Conservation (phyloP, 140 eudicot species). For the Oenanthe javanica region DNA sequence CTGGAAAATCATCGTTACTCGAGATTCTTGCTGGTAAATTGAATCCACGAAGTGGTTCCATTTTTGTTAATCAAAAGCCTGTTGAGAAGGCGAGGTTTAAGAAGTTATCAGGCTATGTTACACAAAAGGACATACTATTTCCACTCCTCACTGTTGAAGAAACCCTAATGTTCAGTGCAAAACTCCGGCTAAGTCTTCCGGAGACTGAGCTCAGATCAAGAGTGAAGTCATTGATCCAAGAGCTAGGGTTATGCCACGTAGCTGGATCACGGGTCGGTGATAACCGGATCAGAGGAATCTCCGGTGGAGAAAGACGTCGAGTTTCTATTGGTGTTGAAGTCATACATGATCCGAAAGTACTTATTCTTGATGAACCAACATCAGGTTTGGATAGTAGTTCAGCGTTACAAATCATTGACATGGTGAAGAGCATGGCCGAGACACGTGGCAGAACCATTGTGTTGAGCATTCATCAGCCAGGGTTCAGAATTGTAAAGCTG, state of each 20-base stretch:
- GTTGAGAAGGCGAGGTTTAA: constrained; percentile 53
- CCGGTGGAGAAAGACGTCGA: constrained; percentile 94
- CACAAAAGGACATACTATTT: constrained; percentile 74
- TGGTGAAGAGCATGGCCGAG: constrained; percentile 85
- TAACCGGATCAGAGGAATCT: constrained; percentile 73
- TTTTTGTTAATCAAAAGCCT: constrained; percentile 53
- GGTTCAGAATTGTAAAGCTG: constrained; percentile 77
- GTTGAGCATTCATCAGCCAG: constrained; percentile 93
- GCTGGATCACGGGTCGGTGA: constrained; percentile 71
- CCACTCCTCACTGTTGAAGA: constrained; percentile 95
- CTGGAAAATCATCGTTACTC: constrained; percentile 85
- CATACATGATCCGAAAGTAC: constrained; percentile 78
- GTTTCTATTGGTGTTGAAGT: constrained; percentile 93
- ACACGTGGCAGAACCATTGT: constrained; percentile 73
- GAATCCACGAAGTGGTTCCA: constrained; percentile 43
- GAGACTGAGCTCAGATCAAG: constrained; percentile 31
- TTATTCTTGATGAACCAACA: constrained; percentile 92
- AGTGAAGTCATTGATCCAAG: constrained; percentile 60
- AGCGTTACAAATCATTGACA: constrained; percentile 76
- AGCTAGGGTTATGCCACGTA: constrained; percentile 68
- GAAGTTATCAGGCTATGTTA: constrained; percentile 76
- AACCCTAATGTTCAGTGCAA: constrained; percentile 65
- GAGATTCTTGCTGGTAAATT: constrained; percentile 89
- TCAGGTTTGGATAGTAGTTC: constrained; percentile 90
- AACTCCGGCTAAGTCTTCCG: constrained; percentile 45